Percentiles rank a stretch among this genome's conserved stretches.
These are phyloP conservation scores for Pisolithus marmoratus DNA, from an alignment of 768 basidiomycete genomes.

Conservation along the genomic window DNA sequence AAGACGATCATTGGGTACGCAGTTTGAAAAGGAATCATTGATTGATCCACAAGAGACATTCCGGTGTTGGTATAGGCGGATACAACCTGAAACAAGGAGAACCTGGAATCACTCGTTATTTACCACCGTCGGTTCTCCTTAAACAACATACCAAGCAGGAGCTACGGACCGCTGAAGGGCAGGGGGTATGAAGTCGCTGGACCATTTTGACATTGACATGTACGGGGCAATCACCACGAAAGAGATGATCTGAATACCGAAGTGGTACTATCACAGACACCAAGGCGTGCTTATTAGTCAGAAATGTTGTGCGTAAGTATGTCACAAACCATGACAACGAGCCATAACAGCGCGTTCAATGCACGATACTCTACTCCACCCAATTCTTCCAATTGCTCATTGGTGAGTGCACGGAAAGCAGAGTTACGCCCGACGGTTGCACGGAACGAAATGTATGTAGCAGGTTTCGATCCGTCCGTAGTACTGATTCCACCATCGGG, in stretches of 20 bases:
- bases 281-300: constrained; percentile 1
- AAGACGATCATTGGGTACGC: constrained; percentile 78
- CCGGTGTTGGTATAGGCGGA: constrained; percentile 90
- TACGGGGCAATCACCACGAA: constrained; percentile 81
- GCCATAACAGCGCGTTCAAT: constrained; percentile 74
- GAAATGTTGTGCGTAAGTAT: not conserved
- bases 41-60: constrained; percentile 79
- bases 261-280: constrained; percentile 57
- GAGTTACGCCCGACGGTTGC: constrained; percentile 84
- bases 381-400: constrained; percentile 84
- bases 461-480: constrained; percentile 42
- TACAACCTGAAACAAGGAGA: constrained; percentile 75
- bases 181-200: constrained; percentile 52
- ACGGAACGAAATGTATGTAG: constrained; percentile 82
- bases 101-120: constrained; percentile 44
- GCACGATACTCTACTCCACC: constrained; percentile 93
- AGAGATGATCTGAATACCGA: constrained; percentile 59
- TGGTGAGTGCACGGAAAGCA: constrained; percentile 58
- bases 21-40: constrained; percentile 86
- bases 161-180: constrained; percentile 49
- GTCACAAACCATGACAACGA: constrained; percentile 62
- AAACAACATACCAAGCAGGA: constrained; percentile 54
- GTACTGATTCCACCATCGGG: constrained; percentile 12
- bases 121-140: not conserved
- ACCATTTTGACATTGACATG: constrained; percentile 58